Evolutionary conservation across 192 early-diverging fungal species (phyloP), one percentile per base, ranked within the genome.

Genomic region (Backusella australiensis): DNA sequence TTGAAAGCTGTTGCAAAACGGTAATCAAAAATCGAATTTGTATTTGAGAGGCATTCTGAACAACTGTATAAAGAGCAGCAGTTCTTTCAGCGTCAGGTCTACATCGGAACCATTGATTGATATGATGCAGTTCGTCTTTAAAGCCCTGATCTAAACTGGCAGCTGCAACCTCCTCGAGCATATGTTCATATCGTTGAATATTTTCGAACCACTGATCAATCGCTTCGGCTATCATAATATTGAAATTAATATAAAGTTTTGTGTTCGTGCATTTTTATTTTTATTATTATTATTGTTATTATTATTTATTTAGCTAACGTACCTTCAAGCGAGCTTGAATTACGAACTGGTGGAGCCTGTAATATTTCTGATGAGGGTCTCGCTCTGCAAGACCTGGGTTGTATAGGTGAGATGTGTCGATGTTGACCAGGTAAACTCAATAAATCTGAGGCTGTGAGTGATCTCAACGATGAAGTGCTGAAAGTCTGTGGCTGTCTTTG

Each of bases 1-100:
- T 89, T 34, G 94, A 92, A 93, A 96, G 92, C 77, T 97, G 94
- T 83, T 96, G 94, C 75, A 98, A 81, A 1, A 97, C 95, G 5
- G 94, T 95, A 70, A 96, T 95, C 65, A 98, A 94, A 78, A 98
- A 99, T 34, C 96, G 90, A 74, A 96, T 91, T 85, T 99, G 97
- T 68, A 98, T 91, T 70, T 90, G 93, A 19, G 93, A 94, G 11
- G 94, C 91, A 84, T 95, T 91, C 83, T 97, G 96, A 69, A 99
- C 86, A 38, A 99, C 89, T 46, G 92, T 91, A 86, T 97, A 97
- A 74, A 99, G 88, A 26, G 94, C 92, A n/a, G 95, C 90, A 17
- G 96, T 97, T 34, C 95, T 85, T 85, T 99, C 97, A 34, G 94
- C 90, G 76, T 99, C 96, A 3, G 91, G 88, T 67, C 97, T 86